Base-by-base conservation (phyloP, 768 basidiomycete genomes). In the Lyophyllum semitale region DNA sequence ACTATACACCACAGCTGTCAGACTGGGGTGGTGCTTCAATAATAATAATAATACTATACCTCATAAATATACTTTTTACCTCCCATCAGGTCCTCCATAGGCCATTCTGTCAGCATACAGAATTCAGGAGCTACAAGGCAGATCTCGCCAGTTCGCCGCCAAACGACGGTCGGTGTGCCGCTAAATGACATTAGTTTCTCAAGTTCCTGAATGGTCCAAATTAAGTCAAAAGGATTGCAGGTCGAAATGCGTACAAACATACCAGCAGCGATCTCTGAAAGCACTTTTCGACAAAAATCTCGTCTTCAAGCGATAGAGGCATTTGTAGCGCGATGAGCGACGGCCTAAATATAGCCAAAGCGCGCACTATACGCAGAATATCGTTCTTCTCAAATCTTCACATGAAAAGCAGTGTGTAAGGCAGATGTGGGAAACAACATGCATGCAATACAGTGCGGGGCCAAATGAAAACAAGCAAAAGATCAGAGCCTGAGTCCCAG, bases 81-180 rank as follows among this genome's bases (percentile, higher is more conserved):
- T 23, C 80, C 79, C 27, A 79, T 72, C 35, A 99, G 79, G 59
- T 98, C 94, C 58, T 91, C 88, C 71, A 88, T 80, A 8, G 84
- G 84, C 91, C 93, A 95, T 62, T 90, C 93, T 8, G 93, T 95
- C 58, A 99, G 77, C 82, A 93, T 88, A 69, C 89, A 92, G 67
- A 99, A 98, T 72, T 99, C 97, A 5, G 93, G 91, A 0, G 95
- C 95, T 44, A 95, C 97, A 43, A 97, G 86, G 66, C 94, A 95
- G 23, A 99, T 95, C 74, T 99, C 97, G 63, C 97, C 97, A 18
- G 97, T 99, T 48, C 97, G 82, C 42, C 97, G 87, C 96, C 96
- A 99, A 11, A 96, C 91, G 38, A 95, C 94, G 1, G 96, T 98
- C 2, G 96, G 96, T 26, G 96, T 98, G 11, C 96, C 96, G 63